Conservation (phyloP, 306 rosid species). For the Begonia masoniana region DNA sequence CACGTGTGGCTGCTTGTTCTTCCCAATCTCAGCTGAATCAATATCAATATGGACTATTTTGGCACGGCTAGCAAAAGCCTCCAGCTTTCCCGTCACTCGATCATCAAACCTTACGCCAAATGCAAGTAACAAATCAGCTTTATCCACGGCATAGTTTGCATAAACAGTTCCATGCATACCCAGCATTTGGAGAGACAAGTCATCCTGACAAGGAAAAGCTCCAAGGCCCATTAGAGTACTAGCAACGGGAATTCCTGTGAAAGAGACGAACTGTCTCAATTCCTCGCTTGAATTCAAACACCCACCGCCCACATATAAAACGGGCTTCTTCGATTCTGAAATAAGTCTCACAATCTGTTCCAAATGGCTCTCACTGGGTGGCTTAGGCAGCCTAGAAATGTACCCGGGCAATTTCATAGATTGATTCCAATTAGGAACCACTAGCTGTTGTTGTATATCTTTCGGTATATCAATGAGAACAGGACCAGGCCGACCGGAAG, state of each 20-base stretch:
- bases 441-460: constrained; percentile 80
- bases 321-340: constrained; percentile 51
- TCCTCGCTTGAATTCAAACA: constrained; percentile 21
- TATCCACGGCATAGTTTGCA: constrained; percentile 87
- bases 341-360: constrained; percentile 53
- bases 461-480: constrained; percentile 45
- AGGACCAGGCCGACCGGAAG: constrained; percentile 29
- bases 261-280: constrained; percentile 40
- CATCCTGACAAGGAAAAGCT: constrained; percentile 29
- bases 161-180: constrained; percentile 92
- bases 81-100: constrained; percentile 78
- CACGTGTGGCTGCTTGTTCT: constrained; percentile 82
- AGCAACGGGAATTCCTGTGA: constrained; percentile 72
- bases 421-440: constrained; percentile 55
- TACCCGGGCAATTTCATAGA: constrained; percentile 44
- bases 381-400: constrained; percentile 47
- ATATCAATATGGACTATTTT: constrained; percentile 87
- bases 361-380: constrained; percentile 24
- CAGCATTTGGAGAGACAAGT: constrained; percentile 64
- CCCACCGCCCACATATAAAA: constrained; percentile 82
- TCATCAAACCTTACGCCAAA: constrained; percentile 59
- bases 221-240: constrained; percentile 89
- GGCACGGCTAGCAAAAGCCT: constrained; percentile 79
- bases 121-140: constrained; percentile 58
- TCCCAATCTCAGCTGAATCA: constrained; percentile 88